phyloP scores from a whole-genome alignment of 1,139 yeast genomes.

The Geotrichum australiense region DNA sequence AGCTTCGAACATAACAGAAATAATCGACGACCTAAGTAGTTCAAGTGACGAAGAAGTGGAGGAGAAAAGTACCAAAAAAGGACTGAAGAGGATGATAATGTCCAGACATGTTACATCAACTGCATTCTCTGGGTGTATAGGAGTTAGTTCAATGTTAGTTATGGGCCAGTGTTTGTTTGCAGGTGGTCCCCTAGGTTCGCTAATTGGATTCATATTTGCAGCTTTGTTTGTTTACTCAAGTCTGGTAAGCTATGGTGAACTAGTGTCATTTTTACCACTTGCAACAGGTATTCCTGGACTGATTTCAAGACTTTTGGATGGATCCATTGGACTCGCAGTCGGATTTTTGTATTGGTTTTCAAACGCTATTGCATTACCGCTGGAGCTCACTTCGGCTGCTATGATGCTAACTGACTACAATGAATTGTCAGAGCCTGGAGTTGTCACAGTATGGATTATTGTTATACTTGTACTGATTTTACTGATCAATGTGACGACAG shows the following conservation, averaged over 20 bases:
- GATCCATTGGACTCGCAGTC: slow-evolving; percentile 75
- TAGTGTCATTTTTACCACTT: slow-evolving; percentile 76
- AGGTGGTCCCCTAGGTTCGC: slow-evolving; percentile 78
- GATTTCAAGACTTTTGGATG: slow-evolving; percentile 74
- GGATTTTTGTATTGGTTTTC: slow-evolving; percentile 76
- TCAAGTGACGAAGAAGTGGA: slow-evolving; percentile 8
- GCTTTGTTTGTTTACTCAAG: slow-evolving; percentile 65
- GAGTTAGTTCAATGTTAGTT: slow-evolving; percentile 71
- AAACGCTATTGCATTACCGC: slow-evolving; percentile 66
- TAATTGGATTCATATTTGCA: slow-evolving; percentile 61
- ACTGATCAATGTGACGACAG: slow-evolving; percentile 55
- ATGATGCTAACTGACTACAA: slow-evolving; percentile 66
- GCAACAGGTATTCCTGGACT: slow-evolving; percentile 59
- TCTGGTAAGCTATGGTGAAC: slow-evolving; percentile 73
- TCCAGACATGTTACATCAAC: slow-evolving; percentile 75
- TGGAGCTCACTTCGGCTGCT: slow-evolving; percentile 75
- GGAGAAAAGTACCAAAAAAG: slow-evolving; percentile 5
- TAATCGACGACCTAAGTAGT: slow-evolving; percentile 17
- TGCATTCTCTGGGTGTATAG: slow-evolving; percentile 75
- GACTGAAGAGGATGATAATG: slow-evolving; percentile 46
- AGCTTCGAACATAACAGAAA: slow-evolving; percentile 15
- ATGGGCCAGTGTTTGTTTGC: slow-evolving; percentile 73
- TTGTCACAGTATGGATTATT: slow-evolving; percentile 64
- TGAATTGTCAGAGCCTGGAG: slow-evolving; percentile 45
- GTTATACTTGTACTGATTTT: slow-evolving; percentile 51